phyloP scores from a whole-genome alignment of 2,329 filamentous ascomycete genomes.

The Phyllachora maydis region DNA sequence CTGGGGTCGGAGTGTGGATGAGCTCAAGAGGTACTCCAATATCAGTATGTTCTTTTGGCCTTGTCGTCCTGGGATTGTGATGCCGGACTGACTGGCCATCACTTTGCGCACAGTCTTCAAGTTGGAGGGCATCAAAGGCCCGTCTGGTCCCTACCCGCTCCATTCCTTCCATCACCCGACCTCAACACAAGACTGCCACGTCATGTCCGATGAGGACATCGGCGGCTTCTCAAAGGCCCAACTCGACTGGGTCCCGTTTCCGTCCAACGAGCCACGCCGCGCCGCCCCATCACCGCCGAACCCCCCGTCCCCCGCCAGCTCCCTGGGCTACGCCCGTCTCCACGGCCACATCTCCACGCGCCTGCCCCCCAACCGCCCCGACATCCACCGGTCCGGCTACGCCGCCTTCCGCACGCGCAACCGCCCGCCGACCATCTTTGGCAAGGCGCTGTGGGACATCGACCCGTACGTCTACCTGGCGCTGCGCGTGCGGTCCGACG shows the following conservation, averaged over 20 bases:
- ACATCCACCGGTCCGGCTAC: slow-evolving; percentile 64
- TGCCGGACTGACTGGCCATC: slow-evolving; percentile 2
- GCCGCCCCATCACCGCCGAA: slow-evolving; percentile 4
- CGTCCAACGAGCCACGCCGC: slow-evolving; percentile 3
- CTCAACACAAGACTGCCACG: slow-evolving; percentile 36
- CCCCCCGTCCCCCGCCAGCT: slow-evolving; percentile 9
- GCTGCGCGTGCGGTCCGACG: slow-evolving; percentile 75
- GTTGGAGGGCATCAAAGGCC: slow-evolving; percentile 46
- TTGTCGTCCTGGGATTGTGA: neutral
- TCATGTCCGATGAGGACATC: slow-evolving; percentile 73
- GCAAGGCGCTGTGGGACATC: slow-evolving; percentile 69
- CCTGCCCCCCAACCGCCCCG: slow-evolving; percentile 53
- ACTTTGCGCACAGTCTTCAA: slow-evolving; percentile 35
- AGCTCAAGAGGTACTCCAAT: slow-evolving; percentile 32
- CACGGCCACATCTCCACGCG: slow-evolving; percentile 75
- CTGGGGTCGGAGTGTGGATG: slow-evolving; percentile 34
- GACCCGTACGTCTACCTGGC: slow-evolving; percentile 79
- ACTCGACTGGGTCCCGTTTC: slow-evolving; percentile 38
- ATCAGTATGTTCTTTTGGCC: slow-evolving; percentile 22
- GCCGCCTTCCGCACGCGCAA: slow-evolving; percentile 79
- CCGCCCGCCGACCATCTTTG: slow-evolving; percentile 60
- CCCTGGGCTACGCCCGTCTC: slow-evolving; percentile 51
- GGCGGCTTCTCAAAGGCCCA: slow-evolving; percentile 64
- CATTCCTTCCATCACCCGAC: slow-evolving; percentile 36
- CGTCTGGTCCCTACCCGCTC: slow-evolving; percentile 41